Evolutionary conservation across 768 basidiomycete genomes (phyloP).

Genomic region (Multifurca ochricompacta): DNA sequence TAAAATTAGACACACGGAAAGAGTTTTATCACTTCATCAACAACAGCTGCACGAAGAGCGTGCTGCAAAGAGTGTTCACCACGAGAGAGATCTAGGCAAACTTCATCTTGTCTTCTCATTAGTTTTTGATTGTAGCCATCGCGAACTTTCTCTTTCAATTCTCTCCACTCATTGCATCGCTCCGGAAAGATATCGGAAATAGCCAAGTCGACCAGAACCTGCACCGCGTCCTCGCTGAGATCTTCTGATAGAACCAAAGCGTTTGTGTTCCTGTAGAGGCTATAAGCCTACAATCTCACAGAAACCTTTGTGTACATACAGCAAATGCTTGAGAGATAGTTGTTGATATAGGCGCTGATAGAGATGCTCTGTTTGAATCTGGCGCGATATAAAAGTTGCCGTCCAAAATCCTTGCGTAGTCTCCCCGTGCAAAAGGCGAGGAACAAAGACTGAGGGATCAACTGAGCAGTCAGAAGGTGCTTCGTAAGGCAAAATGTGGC

Average conservation of each 20-base stretch:
- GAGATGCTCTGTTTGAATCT: background rate
- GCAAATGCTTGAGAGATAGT: background rate
- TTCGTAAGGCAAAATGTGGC: background rate
- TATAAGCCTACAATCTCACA: background rate
- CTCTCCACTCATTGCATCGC: background rate
- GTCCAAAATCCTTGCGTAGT: constrained; percentile 17
- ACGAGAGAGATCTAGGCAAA: background rate
- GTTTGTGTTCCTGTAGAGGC: background rate
- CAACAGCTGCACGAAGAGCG: background rate
- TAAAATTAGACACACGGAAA: background rate
- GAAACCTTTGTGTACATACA: background rate
- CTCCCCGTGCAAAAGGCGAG: constrained; percentile 16
- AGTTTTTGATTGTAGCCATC: background rate
- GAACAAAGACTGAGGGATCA: background rate
- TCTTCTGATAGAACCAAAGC: background rate
- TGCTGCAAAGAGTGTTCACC: background rate
- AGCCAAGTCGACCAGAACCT: background rate
- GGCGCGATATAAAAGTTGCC: background rate
- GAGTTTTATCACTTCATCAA: background rate
- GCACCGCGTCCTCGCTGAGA: background rate
- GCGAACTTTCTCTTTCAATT: background rate
- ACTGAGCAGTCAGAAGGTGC: background rate
- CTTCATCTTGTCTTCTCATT: background rate
- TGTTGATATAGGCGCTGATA: fast-evolving
- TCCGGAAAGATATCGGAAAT: background rate